Conservation (phyloP, 768 basidiomycete genomes). For the Auricularia auricula-judae region DNA sequence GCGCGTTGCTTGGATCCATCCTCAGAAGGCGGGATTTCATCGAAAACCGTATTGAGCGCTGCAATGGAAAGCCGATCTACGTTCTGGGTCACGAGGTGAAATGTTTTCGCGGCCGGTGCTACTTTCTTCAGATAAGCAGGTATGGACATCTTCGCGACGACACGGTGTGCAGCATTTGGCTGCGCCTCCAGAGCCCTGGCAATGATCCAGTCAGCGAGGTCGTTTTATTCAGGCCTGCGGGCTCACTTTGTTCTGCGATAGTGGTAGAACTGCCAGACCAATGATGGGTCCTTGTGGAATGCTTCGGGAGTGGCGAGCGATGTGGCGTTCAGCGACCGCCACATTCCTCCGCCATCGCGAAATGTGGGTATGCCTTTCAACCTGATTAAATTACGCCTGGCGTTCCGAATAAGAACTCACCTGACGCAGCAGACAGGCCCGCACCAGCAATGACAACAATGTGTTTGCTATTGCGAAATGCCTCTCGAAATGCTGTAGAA, state of each 20-base stretch:
- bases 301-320: slow-evolving; percentile 9
- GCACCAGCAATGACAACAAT: slow-evolving; percentile 41
- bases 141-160: slow-evolving; percentile 36
- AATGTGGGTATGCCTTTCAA: slow-evolving; percentile 9
- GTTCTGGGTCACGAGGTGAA: slow-evolving; percentile 8
- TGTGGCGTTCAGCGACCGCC: slow-evolving; percentile 4
- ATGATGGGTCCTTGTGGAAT: slow-evolving; percentile 5
- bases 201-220: not conserved
- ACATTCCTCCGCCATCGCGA: slow-evolving; percentile 6
- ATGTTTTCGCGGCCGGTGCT: slow-evolving; percentile 21
- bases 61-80: slow-evolving; percentile 11
- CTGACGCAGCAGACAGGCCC: slow-evolving; percentile 55
- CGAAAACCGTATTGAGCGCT: not conserved
- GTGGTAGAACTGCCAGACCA: slow-evolving; percentile 23
- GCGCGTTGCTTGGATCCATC: not conserved
- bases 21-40: not conserved
- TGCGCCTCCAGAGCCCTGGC: slow-evolving; percentile 33
- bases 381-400: not conserved
- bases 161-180: slow-evolving; percentile 48
- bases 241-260: slow-evolving; percentile 35
- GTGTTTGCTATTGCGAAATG: slow-evolving; percentile 18
- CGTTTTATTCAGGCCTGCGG: too few relatives aligned
- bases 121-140: slow-evolving; percentile 26
- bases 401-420: slow-evolving; percentile 22
- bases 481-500: too few relatives aligned